Conservation (phyloP, 2,329 filamentous ascomycete species). For the Colletotrichum godetiae region DNA sequence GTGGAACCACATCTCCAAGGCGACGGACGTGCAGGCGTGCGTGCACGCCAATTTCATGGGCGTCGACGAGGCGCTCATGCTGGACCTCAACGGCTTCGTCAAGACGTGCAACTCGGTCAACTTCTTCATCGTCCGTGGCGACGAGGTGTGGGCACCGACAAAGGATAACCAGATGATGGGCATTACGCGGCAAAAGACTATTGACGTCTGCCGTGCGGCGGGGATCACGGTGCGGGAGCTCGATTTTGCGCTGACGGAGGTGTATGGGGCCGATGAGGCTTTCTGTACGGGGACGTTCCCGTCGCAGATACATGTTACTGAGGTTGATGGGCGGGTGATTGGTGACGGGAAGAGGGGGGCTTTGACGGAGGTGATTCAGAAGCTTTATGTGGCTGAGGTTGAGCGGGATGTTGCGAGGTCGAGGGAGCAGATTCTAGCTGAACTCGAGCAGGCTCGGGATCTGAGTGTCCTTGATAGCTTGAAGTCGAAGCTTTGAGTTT, state of each 20-base stretch:
- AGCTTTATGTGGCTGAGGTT: constrained; percentile 40
- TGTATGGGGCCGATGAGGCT: constrained; percentile 44
- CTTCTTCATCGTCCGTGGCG: constrained; percentile 46
- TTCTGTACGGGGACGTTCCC: constrained; percentile 46
- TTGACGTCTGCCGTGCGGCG: constrained; percentile 42
- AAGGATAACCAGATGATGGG: constrained; percentile 47
- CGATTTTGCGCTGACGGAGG: constrained; percentile 44
- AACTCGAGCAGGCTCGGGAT: constrained; percentile 40
- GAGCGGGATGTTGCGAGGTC: constrained; percentile 37
- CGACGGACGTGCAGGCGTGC: constrained; percentile 45
- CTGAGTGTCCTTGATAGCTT: constrained; percentile 35
- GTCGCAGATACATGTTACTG: constrained; percentile 41
- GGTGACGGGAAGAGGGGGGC: constrained; percentile 40
- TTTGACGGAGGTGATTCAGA: constrained; percentile 40
- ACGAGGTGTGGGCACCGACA: constrained; percentile 46
- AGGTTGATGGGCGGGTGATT: constrained; percentile 40
- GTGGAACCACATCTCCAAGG: constrained; percentile 47
- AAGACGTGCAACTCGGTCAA: constrained; percentile 48
- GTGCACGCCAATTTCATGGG: constrained; percentile 44
- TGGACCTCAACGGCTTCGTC: constrained; percentile 43
- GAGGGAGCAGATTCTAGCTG: constrained; percentile 37
- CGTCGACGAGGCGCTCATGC: constrained; percentile 45
- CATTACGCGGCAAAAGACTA: constrained; percentile 45
- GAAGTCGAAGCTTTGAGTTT: not conserved
- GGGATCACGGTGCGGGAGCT: constrained; percentile 42